Evolutionary conservation across 1,284 basidiomycete species (phyloP).

Genomic region (Ganoderma sinense): DNA sequence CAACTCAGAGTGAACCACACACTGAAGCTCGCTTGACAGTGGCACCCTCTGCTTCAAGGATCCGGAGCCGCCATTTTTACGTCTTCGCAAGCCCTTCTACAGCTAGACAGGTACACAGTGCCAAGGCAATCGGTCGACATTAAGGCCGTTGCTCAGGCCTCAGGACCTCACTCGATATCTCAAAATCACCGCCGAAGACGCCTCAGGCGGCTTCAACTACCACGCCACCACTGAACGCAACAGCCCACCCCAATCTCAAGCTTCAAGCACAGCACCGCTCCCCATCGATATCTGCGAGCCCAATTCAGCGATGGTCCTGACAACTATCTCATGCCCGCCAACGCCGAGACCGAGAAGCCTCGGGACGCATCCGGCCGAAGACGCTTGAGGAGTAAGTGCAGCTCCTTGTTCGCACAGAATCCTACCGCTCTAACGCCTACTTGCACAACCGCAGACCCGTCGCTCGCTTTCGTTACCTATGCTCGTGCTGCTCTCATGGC

Average conservation of each 20-base stretch:
- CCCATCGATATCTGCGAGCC: neutral
- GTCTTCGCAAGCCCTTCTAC: too few relatives aligned
- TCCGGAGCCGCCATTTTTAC: too few relatives aligned
- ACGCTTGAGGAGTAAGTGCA: slow-evolving; percentile 16
- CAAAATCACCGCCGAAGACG: slow-evolving; percentile 8
- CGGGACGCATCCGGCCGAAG: slow-evolving; percentile 17
- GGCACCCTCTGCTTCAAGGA: too few relatives aligned
- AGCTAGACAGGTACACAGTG: neutral
- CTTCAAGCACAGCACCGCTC: neutral
- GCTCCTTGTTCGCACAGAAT: neutral
- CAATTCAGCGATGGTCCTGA: neutral
- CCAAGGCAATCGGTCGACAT: neutral
- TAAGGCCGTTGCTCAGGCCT: neutral
- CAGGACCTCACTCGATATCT: slow-evolving; percentile 5
- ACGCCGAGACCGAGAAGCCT: slow-evolving; percentile 15
- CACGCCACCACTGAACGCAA: slow-evolving; percentile 15
- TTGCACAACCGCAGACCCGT: slow-evolving; percentile 20
- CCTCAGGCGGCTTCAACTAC: slow-evolving; percentile 10
- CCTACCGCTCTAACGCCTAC: too few relatives aligned
- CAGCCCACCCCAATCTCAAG: neutral
- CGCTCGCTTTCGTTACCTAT: slow-evolving; percentile 7
- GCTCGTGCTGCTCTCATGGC: slow-evolving; percentile 9
- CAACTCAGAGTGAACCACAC: too few relatives aligned
- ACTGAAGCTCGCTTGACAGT: too few relatives aligned
- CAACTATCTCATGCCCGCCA: slow-evolving; percentile 7